Conservation (phyloP, 768 basidiomycete genomes). For the Leccinum fibrillosum region DNA sequence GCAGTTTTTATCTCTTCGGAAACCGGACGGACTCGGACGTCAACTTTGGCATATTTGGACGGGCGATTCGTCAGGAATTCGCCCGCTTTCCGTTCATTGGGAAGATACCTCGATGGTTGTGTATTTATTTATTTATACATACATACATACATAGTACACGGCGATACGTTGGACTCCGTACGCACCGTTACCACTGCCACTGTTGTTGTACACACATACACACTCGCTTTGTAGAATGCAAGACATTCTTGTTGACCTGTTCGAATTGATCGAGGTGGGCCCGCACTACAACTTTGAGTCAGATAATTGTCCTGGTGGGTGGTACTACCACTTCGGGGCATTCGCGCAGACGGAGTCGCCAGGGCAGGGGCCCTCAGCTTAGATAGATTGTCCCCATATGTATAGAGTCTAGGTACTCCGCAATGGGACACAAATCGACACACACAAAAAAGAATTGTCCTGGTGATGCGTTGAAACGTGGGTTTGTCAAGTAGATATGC, state of each 20-base stretch:
- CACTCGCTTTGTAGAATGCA: constrained; percentile 14
- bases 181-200: background rate
- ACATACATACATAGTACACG: background rate
- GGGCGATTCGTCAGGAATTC: background rate
- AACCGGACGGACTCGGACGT: constrained; percentile 3
- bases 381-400: no score
- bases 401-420: no score
- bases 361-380: no score
- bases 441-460: background rate
- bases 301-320: background rate
- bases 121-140: background rate
- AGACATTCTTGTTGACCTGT: constrained; percentile 1
- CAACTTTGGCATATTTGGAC: background rate
- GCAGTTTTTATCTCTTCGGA: constrained; percentile 5
- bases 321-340: no score
- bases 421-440: no score
- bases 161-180: background rate
- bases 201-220: background rate
- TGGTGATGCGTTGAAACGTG: background rate
- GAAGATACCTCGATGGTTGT: constrained; percentile 4
- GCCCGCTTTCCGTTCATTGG: background rate
- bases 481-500: no score
- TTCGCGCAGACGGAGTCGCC: no score
- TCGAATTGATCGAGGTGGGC: background rate
- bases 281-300: no score